Base-by-base conservation (phyloP, 495 filamentous ascomycete genomes). In the Annulohypoxylon maeteangense region DNA sequence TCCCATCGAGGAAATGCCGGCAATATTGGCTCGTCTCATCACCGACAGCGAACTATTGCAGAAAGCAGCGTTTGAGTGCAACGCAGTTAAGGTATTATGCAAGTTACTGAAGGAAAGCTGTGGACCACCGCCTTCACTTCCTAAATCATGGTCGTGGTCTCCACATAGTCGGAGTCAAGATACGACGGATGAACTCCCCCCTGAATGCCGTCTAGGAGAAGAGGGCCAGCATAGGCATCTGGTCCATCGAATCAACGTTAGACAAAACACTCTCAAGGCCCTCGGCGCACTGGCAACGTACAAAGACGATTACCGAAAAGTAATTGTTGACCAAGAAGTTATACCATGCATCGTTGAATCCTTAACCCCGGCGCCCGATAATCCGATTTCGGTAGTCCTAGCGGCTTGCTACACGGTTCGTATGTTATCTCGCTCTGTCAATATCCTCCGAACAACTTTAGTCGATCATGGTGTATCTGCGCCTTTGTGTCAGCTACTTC, bases 231-330 rank as follows among this genome's bases (percentile, higher is more conserved):
- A 90, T 5, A 85, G 87, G 0, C 81, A 87, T 10, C 81, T 90
- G 58, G 84, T 87, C 6, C 94, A 98, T 78, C 86, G 89, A 22
- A 89, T 93, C 82, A 90, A 86, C 74, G 87, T 92, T 64, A 87
- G 95, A 51, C 92, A 93, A 76, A 89, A 87, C 53, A 87, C 90
- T n/a, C 80, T 99, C 23, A 89, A 88, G 64, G 92, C 92, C 10
- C 79, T 98, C 53, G 91, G 92, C 45, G 89, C 91, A 4, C 76
- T 99, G 63, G 89, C 91, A 14, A 86, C 91, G 4, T 90, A 91
- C 74, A 93, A 93, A 56, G 94, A 98, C 62, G 88, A 92, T 36
- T 94, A 93, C 71, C 87, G 94, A 25, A 97, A 97, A 77, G 83
- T 85, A 3, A 85, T 98, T 45, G 91, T 95, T 54, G 92, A 95